phyloP scores from a whole-genome alignment of 768 basidiomycete species.

The Gymnopilus dilepis region DNA sequence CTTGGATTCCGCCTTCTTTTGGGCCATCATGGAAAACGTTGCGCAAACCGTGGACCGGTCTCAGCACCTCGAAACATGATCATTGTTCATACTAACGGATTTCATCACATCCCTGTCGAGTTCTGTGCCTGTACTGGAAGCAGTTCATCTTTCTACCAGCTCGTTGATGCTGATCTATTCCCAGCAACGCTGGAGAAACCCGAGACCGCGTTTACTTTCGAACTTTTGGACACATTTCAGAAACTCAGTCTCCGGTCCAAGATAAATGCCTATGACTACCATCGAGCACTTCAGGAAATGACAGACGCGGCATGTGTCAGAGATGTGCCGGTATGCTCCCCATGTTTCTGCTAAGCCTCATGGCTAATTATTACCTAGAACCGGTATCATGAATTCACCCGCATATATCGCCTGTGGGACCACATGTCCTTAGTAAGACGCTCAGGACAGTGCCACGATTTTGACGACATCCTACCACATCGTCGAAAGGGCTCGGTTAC shows the following conservation, averaged over 20 bases:
- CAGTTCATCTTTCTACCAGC: neutral
- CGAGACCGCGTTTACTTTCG: conserved; percentile 25
- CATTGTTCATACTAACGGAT: conserved; percentile 25
- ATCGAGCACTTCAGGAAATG: conserved; percentile 21
- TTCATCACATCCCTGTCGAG: conserved; percentile 15
- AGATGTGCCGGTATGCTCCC: conserved; percentile 26
- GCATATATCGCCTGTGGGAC: conserved; percentile 30
- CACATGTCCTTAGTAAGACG: conserved; percentile 20
- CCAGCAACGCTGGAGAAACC: conserved; percentile 22
- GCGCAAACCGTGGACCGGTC: conserved; percentile 9
- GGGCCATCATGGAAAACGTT: conserved; percentile 21
- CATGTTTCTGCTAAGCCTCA: neutral
- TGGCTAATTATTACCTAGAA: conserved; percentile 21
- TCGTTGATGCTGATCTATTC: conserved; percentile 10
- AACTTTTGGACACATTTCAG: conserved; percentile 33
- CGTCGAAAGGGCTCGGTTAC: conserved; percentile 21
- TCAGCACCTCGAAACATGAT: neutral
- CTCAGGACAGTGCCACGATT: conserved; percentile 28
- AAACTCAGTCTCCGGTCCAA: conserved; percentile 36
- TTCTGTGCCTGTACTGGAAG: conserved; percentile 8
- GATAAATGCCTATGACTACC: conserved; percentile 35
- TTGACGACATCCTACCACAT: conserved; percentile 21
- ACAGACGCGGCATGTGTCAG: conserved; percentile 29
- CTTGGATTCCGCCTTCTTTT: conserved; percentile 14
- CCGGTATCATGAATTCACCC: conserved; percentile 26